These are phyloP conservation scores for Melampsora larici-populina DNA, from an alignment of 1,284 basidiomycete genomes.

Conservation along the genomic window DNA sequence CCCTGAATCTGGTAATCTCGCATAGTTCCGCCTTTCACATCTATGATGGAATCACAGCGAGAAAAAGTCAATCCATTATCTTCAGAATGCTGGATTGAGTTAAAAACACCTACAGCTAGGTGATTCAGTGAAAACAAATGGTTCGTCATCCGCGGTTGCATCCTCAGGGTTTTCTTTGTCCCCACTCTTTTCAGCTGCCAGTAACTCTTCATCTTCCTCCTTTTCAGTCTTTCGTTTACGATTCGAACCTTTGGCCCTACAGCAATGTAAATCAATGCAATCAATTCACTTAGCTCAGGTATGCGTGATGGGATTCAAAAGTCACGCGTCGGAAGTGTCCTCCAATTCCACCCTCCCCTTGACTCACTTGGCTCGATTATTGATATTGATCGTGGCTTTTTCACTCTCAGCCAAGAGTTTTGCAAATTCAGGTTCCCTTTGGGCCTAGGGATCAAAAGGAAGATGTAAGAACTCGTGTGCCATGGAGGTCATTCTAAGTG, in stretches of 20 bases:
- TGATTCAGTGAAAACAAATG: conserved; percentile 85
- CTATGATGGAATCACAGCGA: neutral
- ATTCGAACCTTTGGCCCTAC: conserved; percentile 59
- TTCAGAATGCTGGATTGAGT: neutral
- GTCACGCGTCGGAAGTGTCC: no score
- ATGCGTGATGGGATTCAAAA: no score
- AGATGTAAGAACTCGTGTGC: neutral
- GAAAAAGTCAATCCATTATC: neutral
- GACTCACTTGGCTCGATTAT: conserved; percentile 68
- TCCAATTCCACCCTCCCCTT: no score
- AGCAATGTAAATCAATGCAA: no score
- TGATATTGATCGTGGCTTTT: conserved; percentile 69
- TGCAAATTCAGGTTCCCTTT: conserved; percentile 90
- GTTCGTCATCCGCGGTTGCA: conserved; percentile 62
- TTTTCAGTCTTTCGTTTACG: conserved; percentile 94
- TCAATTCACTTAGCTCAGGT: no score
- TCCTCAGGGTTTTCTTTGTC: conserved; percentile 27
- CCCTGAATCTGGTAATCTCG: conserved; percentile 93
- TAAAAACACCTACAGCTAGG: conserved; percentile 69
- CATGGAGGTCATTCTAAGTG: no score
- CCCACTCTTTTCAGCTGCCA: conserved; percentile 63
- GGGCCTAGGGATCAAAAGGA: conserved; percentile 53
- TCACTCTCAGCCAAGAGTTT: conserved; percentile 68
- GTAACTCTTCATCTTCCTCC: conserved; percentile 92
- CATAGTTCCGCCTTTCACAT: conserved; percentile 78